Percentiles rank a stretch among this genome's conserved stretches.
These are phyloP conservation scores for Arthrobotrys iridis DNA, from an alignment of 2,329 filamentous ascomycete species.

Conservation along the genomic window DNA sequence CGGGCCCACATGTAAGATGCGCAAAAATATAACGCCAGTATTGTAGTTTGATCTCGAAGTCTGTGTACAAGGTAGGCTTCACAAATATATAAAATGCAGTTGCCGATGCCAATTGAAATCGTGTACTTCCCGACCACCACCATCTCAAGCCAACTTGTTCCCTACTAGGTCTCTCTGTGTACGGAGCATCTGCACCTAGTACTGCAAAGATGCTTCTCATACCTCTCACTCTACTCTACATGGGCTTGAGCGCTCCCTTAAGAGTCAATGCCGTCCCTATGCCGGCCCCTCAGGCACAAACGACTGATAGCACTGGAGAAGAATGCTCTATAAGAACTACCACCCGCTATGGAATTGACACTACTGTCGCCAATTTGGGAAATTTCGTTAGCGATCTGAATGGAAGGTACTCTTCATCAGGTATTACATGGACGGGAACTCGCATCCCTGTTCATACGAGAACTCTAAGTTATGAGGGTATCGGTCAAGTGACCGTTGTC, in stretches of 20 bases:
- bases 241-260: neutral
- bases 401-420: neutral
- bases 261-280: conserved; percentile 3
- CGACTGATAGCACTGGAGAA: neutral
- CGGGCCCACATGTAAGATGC: neutral
- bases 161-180: neutral
- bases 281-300: conserved; percentile 3
- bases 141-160: neutral
- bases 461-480: conserved; percentile 6
- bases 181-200: neutral
- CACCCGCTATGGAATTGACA: conserved; percentile 3
- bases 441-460: conserved; percentile 7
- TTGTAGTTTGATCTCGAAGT: neutral
- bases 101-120: neutral
- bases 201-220: conserved; percentile 3
- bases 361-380: neutral
- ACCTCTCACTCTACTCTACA: neutral
- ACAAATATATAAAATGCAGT: neutral
- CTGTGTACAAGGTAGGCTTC: neutral
- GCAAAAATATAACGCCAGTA: neutral
- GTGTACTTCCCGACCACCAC: neutral
- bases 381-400: conserved; percentile 6
- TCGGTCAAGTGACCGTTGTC: neutral
- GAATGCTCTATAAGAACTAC: neutral
- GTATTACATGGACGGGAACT: conserved; percentile 5